Evolutionary conservation across 2,329 filamentous ascomycete species (phyloP).

Genomic region (Aspergillus ruber): DNA sequence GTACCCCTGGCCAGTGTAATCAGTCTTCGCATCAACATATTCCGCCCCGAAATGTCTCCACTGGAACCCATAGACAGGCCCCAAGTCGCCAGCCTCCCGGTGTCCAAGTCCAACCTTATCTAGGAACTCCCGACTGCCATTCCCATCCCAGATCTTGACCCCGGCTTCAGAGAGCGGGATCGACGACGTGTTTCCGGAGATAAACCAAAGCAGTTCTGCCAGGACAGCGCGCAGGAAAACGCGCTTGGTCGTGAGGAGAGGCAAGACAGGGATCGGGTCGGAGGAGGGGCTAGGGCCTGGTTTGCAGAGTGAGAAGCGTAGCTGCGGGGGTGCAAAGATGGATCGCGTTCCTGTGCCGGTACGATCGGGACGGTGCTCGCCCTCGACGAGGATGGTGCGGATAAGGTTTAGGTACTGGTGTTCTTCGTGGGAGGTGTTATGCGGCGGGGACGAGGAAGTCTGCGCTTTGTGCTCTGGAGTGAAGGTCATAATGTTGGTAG

Average conservation of each 20-base stretch:
- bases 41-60: conserved; percentile 97
- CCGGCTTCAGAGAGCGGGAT: conserved; percentile 67
- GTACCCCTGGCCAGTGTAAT: conserved; percentile 83
- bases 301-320: conserved; percentile 77
- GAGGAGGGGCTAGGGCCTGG: conserved; percentile 35
- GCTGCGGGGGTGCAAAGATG: conserved; percentile 76
- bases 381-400: conserved; percentile 69
- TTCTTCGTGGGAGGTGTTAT: conserved; percentile 64
- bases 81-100: conserved; percentile 80
- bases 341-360: conserved; percentile 91
- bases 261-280: conserved; percentile 59
- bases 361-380: conserved; percentile 83
- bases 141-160: conserved; percentile 98
- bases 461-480: neutral
- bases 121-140: conserved; percentile 83
- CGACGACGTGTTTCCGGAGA: conserved; percentile 76
- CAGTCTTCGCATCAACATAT: conserved; percentile 69
- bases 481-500: neutral
- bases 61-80: conserved; percentile 96
- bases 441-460: conserved; percentile 10
- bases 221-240: conserved; percentile 89
- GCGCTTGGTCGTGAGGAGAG: conserved; percentile 93
- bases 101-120: conserved; percentile 76
- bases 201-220: conserved; percentile 92
- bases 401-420: conserved; percentile 90